Conservation (phyloP, 2,329 filamentous ascomycete genomes). For the Fusarium sp. region DNA sequence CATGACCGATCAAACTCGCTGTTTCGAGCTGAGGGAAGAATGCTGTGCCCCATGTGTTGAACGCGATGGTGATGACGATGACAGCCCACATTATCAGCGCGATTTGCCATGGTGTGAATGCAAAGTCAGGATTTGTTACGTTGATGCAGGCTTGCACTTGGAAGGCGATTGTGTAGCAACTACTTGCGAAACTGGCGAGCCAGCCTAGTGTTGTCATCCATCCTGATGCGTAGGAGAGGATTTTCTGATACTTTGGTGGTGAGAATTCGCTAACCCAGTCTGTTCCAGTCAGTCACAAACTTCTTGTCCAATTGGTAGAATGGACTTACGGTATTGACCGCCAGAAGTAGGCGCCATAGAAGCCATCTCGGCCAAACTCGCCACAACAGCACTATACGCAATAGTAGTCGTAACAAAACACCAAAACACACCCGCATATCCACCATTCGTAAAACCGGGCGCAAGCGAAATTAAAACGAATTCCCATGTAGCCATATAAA, state of each 20-base stretch:
- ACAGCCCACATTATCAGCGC: constrained; percentile 33
- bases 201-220: constrained; percentile 34
- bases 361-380: constrained; percentile 30
- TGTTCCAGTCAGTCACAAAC: not conserved
- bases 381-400: constrained; percentile 22
- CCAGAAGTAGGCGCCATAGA: constrained; percentile 32
- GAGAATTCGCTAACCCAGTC: constrained; percentile 34
- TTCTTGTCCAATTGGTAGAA: no score
- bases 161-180: constrained; percentile 31
- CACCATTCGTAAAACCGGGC: constrained; percentile 24
- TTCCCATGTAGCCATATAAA: constrained; percentile 36
- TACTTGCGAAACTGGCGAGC: constrained; percentile 30
- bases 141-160: constrained; percentile 32
- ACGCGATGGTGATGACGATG: constrained; percentile 18
- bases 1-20: constrained; percentile 13
- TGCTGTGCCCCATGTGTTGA: constrained; percentile 28
- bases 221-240: constrained; percentile 18
- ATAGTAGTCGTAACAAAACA: constrained; percentile 20
- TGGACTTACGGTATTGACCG: constrained; percentile 11
- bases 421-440: constrained; percentile 31
- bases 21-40: constrained; percentile 29
- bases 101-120: constrained; percentile 25
- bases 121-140: constrained; percentile 26
- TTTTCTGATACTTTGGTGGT: constrained; percentile 15
- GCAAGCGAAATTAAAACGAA: constrained; percentile 30